Conservation (phyloP, 129 eudicot species). For the Ambrosia artemisiifolia region DNA sequence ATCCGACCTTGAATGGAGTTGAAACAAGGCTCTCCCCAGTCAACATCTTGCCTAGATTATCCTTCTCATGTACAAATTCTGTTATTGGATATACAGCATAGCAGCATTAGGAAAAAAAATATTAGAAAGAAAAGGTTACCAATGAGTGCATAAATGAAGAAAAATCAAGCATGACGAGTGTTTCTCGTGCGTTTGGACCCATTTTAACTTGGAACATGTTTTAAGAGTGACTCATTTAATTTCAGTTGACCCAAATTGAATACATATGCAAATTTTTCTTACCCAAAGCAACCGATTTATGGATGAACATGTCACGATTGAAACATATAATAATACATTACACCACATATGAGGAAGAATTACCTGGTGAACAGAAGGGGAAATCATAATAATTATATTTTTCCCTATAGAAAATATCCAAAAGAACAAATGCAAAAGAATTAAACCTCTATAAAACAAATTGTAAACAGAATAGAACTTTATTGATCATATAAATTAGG, state of each 20-base stretch:
- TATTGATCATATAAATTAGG: too few species aligned
- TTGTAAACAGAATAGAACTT: too few species aligned
- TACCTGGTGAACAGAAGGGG: constrained; percentile 11
- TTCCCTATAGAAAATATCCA: not conserved
- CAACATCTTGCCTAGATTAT: constrained; percentile 12
- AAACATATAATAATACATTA: too few species aligned
- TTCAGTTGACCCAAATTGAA: too few species aligned
- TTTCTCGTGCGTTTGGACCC: too few species aligned
- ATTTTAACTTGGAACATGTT: too few species aligned
- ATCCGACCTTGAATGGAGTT: not conserved
- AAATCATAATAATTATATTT: not conserved
- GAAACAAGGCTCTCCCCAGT: constrained; percentile 7
- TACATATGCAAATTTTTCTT: too few species aligned
- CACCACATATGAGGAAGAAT: not conserved
- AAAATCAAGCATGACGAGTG: too few species aligned
- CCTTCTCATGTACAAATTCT: not conserved
- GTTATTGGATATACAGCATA: not conserved
- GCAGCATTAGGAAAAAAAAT: not conserved
- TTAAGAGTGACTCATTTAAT: too few species aligned
- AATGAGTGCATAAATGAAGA: not conserved
- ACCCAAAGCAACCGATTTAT: too few species aligned
- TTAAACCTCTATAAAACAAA: not conserved
- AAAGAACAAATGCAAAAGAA: not conserved
- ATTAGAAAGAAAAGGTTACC: not conserved
- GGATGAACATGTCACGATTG: too few species aligned